Evolutionary conservation across 208 protist species (phyloP), one percentile per base, ranked within the genome.

Genomic region (Leishmania mexicana): DNA sequence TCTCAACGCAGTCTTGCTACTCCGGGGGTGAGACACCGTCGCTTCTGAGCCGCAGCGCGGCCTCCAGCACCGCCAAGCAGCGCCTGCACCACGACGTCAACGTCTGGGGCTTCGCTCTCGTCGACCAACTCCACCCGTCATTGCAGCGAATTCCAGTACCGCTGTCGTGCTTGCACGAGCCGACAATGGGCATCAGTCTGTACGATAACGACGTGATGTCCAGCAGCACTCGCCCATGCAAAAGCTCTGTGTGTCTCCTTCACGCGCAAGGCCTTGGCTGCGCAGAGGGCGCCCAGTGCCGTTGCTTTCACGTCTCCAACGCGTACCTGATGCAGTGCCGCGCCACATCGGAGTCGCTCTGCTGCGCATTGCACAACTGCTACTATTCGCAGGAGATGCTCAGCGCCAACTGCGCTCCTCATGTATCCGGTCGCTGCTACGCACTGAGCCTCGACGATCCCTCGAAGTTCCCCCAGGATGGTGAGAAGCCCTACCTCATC

Each of bases 301-400:
- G 72, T 57, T 85, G 81, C 53, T 93, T 93, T 74, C 87, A 91
- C 79, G 73, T 93, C 38, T 82, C 81, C 45, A 67, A 31, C 28
- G 49, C 79, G 60, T 93, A 93, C 76, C 64, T 90, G 60, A 73
- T 68, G 51, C 83, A 88, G 76, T 86, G 83, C 67, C 85, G 87
- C 49, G 80, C 78, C 54, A 85, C 83, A 21, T 72, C 79, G 13
- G 80, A 89, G 38, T 77, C 85, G 42, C 73, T 93, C 28, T 91
- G 89, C 84, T 93, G 89, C 53, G 84, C 78, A 7, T 28, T 91
- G 72, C 87, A 94, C 85, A 94, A 92, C 81, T 89, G 85, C 86
- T 90, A 87, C 78, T 92, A 90, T 80, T 86, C 87, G 38, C 89
- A 91, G 67, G 87, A 93, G 62, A 90, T 93, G 87, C 40, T 93